phyloP scores from a whole-genome alignment of 768 basidiomycete species.

The Dacryopinax primogenitus region DNA sequence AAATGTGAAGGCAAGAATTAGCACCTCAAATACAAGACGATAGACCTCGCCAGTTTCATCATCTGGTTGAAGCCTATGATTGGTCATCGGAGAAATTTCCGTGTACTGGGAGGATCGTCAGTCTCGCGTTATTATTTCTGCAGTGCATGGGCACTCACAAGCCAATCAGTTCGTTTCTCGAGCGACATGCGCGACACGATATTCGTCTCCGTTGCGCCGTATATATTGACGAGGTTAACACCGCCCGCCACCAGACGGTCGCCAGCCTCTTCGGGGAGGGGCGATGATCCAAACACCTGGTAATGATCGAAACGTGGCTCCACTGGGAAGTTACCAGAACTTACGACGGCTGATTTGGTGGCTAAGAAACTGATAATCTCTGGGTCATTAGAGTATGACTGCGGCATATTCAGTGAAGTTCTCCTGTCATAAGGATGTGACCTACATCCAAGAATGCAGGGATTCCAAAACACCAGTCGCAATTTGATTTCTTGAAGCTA shows the following conservation, averaged over 20 bases:
- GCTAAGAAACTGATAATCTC: slow-evolving; percentile 18
- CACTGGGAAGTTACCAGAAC: slow-evolving; percentile 7
- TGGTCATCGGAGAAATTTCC: background rate
- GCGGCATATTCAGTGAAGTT: background rate
- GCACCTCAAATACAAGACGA: background rate
- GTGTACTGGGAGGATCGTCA: background rate
- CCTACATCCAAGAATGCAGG: slow-evolving; percentile 28
- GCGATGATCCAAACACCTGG: slow-evolving; percentile 24
- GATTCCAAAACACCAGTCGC: slow-evolving; percentile 23
- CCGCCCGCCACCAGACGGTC: slow-evolving; percentile 21
- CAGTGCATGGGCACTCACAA: background rate
- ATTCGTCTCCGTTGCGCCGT: slow-evolving; percentile 9
- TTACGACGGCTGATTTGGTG: slow-evolving; percentile 19
- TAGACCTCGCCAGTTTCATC: background rate
- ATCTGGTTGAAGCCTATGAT: background rate
- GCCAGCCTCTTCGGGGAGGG: slow-evolving; percentile 20
- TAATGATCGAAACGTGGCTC: background rate
- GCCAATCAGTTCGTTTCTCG: background rate
- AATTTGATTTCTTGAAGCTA: slow-evolving; percentile 19
- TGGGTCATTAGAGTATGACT: slow-evolving; percentile 22
- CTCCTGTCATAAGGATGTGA: background rate
- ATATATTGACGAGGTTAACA: slow-evolving; percentile 15
- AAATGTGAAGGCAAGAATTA: background rate
- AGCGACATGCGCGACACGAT: background rate
- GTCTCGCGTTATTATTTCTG: background rate